Conservation (phyloP, 805 yeast genomes). For the Candida sonorensis region DNA sequence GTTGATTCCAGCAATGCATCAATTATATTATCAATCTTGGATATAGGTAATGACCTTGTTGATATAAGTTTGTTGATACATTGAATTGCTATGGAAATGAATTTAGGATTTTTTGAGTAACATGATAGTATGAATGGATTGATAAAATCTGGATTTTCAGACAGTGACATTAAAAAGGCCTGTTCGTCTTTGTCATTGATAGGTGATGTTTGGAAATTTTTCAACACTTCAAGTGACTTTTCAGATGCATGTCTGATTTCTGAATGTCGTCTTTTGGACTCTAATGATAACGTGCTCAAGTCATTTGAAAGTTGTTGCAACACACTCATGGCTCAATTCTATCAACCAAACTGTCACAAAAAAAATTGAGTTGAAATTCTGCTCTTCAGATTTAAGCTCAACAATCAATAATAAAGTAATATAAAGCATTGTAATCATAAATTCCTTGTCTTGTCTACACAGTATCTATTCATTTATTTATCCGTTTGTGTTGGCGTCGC, state of each 20-base stretch:
- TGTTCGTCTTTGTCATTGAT: constrained; percentile 11
- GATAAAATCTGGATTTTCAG: constrained; percentile 46
- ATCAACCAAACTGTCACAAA: background rate
- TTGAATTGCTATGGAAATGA: constrained; percentile 66
- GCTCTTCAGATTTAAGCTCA: too few species aligned
- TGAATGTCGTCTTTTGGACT: constrained; percentile 61
- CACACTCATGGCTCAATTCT: constrained; percentile 30
- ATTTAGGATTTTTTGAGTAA: constrained; percentile 65
- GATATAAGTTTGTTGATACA: constrained; percentile 57
- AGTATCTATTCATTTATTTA: too few species aligned
- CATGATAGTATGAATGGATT: constrained; percentile 71
- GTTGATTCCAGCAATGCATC: constrained; percentile 70
- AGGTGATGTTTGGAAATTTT: constrained; percentile 19
- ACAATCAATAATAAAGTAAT: too few species aligned
- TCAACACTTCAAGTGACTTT: constrained; percentile 40
- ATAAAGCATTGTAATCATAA: too few species aligned
- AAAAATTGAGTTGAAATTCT: too few species aligned
- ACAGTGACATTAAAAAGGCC: constrained; percentile 20
- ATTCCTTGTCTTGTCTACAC: too few species aligned
- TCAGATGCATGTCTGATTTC: constrained; percentile 60
- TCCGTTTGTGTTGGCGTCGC: too few species aligned
- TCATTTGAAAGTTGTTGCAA: constrained; percentile 49
- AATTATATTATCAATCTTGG: constrained; percentile 47
- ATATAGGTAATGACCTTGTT: constrained; percentile 45
- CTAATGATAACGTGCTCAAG: constrained; percentile 52